Evolutionary conservation across 2,329 filamentous ascomycete genomes (phyloP).

Genomic region (Westerdykella aurantiaca): DNA sequence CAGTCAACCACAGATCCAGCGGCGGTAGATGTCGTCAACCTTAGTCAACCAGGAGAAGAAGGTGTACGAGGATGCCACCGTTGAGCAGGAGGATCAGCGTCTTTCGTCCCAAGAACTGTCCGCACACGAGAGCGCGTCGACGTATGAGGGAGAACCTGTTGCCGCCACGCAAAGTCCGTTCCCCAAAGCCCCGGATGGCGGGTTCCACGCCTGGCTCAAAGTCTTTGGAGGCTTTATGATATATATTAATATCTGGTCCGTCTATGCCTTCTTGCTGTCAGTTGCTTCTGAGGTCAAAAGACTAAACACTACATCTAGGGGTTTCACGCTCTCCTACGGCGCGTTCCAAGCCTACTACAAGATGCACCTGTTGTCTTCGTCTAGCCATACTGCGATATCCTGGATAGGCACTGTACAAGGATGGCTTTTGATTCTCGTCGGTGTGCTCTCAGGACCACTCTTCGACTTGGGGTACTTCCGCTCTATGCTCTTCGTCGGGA

Average conservation of each 20-base stretch:
- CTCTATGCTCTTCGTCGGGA: conserved; percentile 43
- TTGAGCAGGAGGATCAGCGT: not conserved
- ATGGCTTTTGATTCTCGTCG: conserved; percentile 50
- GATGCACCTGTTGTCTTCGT: conserved; percentile 31
- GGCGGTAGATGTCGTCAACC: too few relatives aligned
- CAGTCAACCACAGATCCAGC: too few relatives aligned
- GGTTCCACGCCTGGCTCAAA: conserved; percentile 36
- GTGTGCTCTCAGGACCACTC: conserved; percentile 42
- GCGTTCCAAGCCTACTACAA: conserved; percentile 45
- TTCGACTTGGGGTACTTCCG: conserved; percentile 46
- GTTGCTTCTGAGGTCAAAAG: not conserved
- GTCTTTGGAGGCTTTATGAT: conserved; percentile 36
- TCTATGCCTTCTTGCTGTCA: not conserved
- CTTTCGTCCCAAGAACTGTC: not conserved
- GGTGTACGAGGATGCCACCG: too few relatives aligned
- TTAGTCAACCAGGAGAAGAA: too few relatives aligned
- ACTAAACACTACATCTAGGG: conserved; percentile 19
- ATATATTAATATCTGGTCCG: conserved; percentile 37
- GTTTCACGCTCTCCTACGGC: conserved; percentile 39
- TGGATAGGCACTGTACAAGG: conserved; percentile 45
- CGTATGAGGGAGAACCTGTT: conserved; percentile 14
- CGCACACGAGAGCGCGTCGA: conserved; percentile 3
- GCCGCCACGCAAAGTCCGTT: conserved; percentile 15
- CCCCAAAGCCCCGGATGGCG: conserved; percentile 34
- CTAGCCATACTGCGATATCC: conserved; percentile 36